phyloP scores from a whole-genome alignment of 2,329 filamentous ascomycete species.

The Dothiorella sarmentorum region DNA sequence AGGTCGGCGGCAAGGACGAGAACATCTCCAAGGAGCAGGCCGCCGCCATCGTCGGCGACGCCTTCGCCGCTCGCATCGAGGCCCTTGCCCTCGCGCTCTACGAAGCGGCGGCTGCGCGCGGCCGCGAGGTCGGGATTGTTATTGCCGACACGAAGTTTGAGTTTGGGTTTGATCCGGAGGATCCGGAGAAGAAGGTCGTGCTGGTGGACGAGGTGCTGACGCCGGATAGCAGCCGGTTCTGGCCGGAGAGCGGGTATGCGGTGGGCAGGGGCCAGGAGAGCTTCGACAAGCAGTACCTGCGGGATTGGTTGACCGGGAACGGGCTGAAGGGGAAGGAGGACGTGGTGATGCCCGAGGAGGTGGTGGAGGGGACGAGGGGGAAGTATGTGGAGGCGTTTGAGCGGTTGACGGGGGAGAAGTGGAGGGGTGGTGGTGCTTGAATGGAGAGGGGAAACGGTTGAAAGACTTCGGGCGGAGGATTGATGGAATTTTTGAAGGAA shows the following conservation, averaged over 20 bases:
- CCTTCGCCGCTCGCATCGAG: slow-evolving; percentile 63
- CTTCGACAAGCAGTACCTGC: slow-evolving; percentile 74
- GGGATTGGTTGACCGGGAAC: slow-evolving; percentile 74
- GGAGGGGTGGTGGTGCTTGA: background rate
- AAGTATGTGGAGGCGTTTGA: slow-evolving; percentile 77
- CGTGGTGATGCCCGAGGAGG: slow-evolving; percentile 68
- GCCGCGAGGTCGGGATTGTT: slow-evolving; percentile 64
- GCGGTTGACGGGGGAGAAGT: slow-evolving; percentile 58
- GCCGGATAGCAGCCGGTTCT: slow-evolving; percentile 74
- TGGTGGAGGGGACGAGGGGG: slow-evolving; percentile 63
- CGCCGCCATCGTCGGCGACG: slow-evolving; percentile 60
- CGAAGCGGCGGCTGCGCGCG: slow-evolving; percentile 60
- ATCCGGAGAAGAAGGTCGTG: slow-evolving; percentile 59
- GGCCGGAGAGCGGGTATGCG: slow-evolving; percentile 70
- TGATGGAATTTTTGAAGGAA: no score
- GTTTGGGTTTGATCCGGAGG: slow-evolving; percentile 62
- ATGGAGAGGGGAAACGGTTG: no score
- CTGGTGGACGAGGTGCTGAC: slow-evolving; percentile 84
- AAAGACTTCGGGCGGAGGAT: no score
- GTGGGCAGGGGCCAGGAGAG: slow-evolving; percentile 73
- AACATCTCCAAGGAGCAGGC: slow-evolving; percentile 64
- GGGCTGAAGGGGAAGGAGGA: slow-evolving; percentile 73
- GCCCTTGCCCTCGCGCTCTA: slow-evolving; percentile 64
- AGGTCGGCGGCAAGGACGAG: slow-evolving; percentile 73
- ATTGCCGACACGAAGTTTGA: slow-evolving; percentile 78